Percentiles rank a stretch among this genome's conserved stretches.
Evolutionary conservation across 495 filamentous ascomycete species (phyloP).

Genomic region (Xanthoparmelia taractica): DNA sequence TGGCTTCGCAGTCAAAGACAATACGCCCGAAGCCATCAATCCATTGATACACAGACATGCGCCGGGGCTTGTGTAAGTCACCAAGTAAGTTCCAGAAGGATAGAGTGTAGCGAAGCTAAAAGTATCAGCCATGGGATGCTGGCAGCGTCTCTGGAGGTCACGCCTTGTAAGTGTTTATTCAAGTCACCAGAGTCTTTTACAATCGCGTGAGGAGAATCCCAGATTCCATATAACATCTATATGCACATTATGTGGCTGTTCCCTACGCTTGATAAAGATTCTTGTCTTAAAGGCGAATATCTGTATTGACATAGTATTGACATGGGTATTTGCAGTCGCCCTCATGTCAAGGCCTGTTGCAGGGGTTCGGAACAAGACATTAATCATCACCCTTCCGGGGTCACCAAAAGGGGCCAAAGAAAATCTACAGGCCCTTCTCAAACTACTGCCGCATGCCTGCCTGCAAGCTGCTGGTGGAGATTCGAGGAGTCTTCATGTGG

Average conservation of each 20-base stretch:
- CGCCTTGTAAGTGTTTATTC: conserved; percentile 61
- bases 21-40: conserved; percentile 82
- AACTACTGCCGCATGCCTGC: conserved; percentile 87
- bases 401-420: conserved; percentile 96
- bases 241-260: neutral
- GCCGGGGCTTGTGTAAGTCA: conserved; percentile 70
- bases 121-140: conserved; percentile 79
- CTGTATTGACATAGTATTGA: conserved; percentile 26
- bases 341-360: conserved; percentile 95
- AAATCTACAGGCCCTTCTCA: conserved; percentile 87
- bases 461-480: conserved; percentile 75
- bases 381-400: conserved; percentile 87
- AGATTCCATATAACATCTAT: neutral
- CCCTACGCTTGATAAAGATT: neutral
- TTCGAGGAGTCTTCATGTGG: conserved; percentile 71
- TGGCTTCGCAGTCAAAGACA: conserved; percentile 82
- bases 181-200: conserved; percentile 13
- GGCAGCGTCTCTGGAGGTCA: conserved; percentile 71
- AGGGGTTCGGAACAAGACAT: conserved; percentile 70
- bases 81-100: neutral
- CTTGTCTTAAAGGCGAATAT: neutral
- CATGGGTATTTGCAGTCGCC: conserved; percentile 54
- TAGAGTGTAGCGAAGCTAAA: conserved; percentile 27
- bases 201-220: neutral
- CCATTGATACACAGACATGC: conserved; percentile 80